These are phyloP conservation scores for Punica granatum DNA, from an alignment of 345 rosid genomes.

Conservation along the genomic window DNA sequence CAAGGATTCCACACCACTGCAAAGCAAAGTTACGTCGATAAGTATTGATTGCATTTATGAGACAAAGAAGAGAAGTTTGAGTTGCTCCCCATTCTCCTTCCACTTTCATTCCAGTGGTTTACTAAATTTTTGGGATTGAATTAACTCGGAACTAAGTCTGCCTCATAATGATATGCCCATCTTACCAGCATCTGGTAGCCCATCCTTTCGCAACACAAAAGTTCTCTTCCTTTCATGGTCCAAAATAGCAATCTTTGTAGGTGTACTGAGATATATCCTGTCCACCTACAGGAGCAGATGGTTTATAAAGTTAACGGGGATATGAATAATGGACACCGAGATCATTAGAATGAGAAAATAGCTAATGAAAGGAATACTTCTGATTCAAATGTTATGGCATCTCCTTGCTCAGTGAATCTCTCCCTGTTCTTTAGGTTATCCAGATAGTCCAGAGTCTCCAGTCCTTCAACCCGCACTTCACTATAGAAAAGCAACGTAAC, in stretches of 20 bases:
- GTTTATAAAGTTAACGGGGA: not conserved
- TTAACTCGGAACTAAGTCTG: not conserved
- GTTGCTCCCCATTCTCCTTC: not conserved
- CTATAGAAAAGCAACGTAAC: constrained; percentile 23
- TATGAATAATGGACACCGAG: too few relatives aligned
- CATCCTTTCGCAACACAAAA: constrained; percentile 52
- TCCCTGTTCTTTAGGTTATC: constrained; percentile 41
- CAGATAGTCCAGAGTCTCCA: constrained; percentile 56
- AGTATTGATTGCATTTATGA: not conserved
- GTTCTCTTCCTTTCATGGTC: constrained; percentile 62
- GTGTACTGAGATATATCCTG: constrained; percentile 44
- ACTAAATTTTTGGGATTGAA: not conserved
- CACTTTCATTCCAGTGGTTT: not conserved
- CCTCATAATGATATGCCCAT: not conserved
- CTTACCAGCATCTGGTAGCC: constrained; percentile 67
- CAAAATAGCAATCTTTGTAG: constrained; percentile 52
- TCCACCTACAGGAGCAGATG: constrained; percentile 26
- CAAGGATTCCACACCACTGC: constrained; percentile 68
- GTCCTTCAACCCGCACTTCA: constrained; percentile 64
- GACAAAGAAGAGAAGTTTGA: not conserved
- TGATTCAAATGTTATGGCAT: constrained; percentile 57
- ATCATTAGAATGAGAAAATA: not conserved
- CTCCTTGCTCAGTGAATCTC: constrained; percentile 61
- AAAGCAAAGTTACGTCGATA: constrained; percentile 2
- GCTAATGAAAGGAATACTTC: constrained; percentile 27